phyloP scores from a whole-genome alignment of 139 green algal genomes.

The Trebouxia sp. region DNA sequence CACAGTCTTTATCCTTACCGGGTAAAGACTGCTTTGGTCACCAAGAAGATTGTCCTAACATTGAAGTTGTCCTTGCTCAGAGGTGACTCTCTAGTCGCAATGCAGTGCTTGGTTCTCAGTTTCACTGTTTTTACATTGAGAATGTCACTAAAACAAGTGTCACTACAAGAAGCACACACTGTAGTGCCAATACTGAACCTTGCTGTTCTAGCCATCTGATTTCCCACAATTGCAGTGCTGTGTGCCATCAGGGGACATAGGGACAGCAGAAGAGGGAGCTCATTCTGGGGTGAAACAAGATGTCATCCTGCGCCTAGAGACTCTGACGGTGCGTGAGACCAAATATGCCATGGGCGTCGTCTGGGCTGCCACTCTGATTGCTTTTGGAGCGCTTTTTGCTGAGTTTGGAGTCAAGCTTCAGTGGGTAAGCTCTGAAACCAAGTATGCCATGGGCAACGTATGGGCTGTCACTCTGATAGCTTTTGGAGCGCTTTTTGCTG shows the following conservation, averaged over 20 bases:
- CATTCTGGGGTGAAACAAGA: neutral
- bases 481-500: neutral
- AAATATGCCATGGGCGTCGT: too few species aligned
- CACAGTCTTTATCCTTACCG: too few species aligned
- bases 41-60: too few species aligned
- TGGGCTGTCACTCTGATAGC: neutral
- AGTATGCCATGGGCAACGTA: neutral
- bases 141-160: too few species aligned
- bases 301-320: neutral
- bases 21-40: too few species aligned
- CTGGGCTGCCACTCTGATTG: neutral
- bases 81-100: too few species aligned
- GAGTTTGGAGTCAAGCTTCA: neutral
- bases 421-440: neutral
- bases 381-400: too few species aligned
- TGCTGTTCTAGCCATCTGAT: neutral
- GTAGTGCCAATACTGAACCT: too few species aligned
- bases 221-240: neutral
- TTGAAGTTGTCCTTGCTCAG: too few species aligned
- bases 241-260: neutral
- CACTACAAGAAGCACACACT: too few species aligned
- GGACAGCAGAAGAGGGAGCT: neutral
- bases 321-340: neutral
- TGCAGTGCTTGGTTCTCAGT: too few species aligned
- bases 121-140: too few species aligned